These are phyloP conservation scores for Claviceps maximensis DNA, from an alignment of 2,329 filamentous ascomycete genomes.

Conservation along the genomic window DNA sequence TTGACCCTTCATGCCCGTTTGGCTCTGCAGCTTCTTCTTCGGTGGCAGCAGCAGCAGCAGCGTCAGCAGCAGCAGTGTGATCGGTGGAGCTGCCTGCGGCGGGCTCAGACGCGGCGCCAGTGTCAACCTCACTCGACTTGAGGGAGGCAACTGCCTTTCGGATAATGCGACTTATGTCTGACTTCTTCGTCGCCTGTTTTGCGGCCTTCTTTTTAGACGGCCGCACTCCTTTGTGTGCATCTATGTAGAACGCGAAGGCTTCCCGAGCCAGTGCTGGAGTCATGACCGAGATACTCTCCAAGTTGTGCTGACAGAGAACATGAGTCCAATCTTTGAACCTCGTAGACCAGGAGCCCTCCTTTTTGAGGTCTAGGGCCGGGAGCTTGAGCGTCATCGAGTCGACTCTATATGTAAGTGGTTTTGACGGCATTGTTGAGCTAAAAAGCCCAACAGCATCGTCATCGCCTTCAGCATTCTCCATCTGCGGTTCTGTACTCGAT, in stretches of 20 bases:
- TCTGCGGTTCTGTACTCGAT: not conserved
- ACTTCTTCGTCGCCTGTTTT: conserved; percentile 16
- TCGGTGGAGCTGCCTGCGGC: not conserved
- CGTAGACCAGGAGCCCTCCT: conserved; percentile 20
- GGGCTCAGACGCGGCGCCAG: not conserved
- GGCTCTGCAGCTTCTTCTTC: not conserved
- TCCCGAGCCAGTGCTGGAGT: conserved; percentile 12
- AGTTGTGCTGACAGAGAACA: conserved; percentile 17
- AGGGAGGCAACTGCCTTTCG: conserved; percentile 11
- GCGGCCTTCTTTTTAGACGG: conserved; percentile 19
- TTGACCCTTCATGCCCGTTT: not conserved
- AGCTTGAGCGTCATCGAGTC: conserved; percentile 14
- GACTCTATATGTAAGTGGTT: conserved; percentile 12
- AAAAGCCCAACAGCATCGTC: not conserved
- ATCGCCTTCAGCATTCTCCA: not conserved
- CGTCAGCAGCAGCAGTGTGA: not conserved
- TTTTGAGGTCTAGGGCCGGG: conserved; percentile 15
- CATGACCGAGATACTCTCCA: conserved; percentile 10
- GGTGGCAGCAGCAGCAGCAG: not conserved
- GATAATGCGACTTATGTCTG: conserved; percentile 14
- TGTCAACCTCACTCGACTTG: not conserved
- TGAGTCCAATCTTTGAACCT: conserved; percentile 23
- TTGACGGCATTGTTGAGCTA: conserved; percentile 10
- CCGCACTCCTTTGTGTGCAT: conserved; percentile 17
- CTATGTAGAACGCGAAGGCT: conserved; percentile 20